Conservation (phyloP, 371 early-diverging fungal genomes). For the Saksenaea vasiformis region DNA sequence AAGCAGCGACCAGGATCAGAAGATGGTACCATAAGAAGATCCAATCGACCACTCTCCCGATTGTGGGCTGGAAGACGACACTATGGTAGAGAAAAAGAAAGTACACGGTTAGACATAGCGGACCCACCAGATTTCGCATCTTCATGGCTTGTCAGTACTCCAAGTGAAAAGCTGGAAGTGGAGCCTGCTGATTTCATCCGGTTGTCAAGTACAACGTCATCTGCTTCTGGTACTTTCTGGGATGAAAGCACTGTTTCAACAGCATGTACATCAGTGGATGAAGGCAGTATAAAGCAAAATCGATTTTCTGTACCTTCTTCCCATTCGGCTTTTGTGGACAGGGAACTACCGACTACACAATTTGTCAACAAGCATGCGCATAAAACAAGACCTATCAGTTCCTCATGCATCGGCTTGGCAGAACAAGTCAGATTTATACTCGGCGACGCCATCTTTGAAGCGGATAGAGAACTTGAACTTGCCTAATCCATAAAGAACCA, state of each 20-base stretch:
- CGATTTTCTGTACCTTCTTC: not conserved
- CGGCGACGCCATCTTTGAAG: not conserved
- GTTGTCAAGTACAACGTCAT: not conserved
- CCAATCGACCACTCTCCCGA: not conserved
- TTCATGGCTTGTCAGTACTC: not conserved
- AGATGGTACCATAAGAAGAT: not conserved
- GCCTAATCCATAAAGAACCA: not conserved
- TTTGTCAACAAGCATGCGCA: constrained; percentile 1
- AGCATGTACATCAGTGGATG: not conserved
- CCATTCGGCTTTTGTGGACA: not conserved
- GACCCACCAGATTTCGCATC: not conserved
- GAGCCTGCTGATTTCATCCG: not conserved
- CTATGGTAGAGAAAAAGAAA: not conserved
- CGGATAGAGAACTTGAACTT: not conserved
- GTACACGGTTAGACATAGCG: not conserved
- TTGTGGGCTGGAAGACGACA: not conserved
- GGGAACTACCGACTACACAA: not conserved
- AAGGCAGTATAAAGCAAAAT: not conserved
- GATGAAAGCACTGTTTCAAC: not conserved
- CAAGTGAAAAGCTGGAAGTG: constrained; percentile 1
- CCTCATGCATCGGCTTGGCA: constrained; percentile 3
- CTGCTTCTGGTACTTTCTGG: not conserved
- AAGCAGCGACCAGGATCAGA: not conserved
- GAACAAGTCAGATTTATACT: not conserved
- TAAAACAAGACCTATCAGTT: not conserved